Evolutionary conservation across 768 basidiomycete species (phyloP), one percentile per base, ranked within the genome.

Genomic region (Amanita subjunquillea): DNA sequence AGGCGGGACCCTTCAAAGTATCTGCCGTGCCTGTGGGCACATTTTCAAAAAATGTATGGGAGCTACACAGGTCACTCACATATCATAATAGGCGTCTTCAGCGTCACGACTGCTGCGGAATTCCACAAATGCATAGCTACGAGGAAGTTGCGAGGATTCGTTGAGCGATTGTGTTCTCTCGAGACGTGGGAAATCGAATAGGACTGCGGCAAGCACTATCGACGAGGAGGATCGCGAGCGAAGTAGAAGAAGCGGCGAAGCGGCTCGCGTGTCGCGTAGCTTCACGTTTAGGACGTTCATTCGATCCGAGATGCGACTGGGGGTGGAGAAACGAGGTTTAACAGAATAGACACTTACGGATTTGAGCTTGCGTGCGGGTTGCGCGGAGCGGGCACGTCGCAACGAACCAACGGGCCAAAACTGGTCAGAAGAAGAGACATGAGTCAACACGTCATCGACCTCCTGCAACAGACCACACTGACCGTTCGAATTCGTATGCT

Each of bases 401-500:
- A 93, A 55, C 90, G 86, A 55, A 91, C 78, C 27, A 93, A 75
- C 51, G 84, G 85, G 15, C 90, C 90, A 58, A 75, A 92, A 52
- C 89, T 91, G 63, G 22, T 22, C 27, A 25, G 2, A 25, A 29
- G 6, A 29, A 29, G 8, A 30, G 59, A 61, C 51, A 49, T 30
- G 27, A 46, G 29, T 38, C 3, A 48, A 37, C 37, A 48, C 34
- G 20, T 10, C 44, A 46, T 46, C 3, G 4, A 7, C 8, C 4
- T n/a, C 17, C 6, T 10, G 34, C 22, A 34, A 17, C 3, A 7
- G 20, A 6, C 54, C 40, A 42, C 2, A 65, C 72, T 43, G 54
- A 90, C 90, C 84, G 77, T 75, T 93, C 91, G 59, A 93, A 92
- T 65, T 91, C 89, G 59, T 71, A 87, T 2, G 91, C 91, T 2